Base-by-base conservation (phyloP, 2,329 filamentous ascomycete species). In the Beauveria sp. region DNA sequence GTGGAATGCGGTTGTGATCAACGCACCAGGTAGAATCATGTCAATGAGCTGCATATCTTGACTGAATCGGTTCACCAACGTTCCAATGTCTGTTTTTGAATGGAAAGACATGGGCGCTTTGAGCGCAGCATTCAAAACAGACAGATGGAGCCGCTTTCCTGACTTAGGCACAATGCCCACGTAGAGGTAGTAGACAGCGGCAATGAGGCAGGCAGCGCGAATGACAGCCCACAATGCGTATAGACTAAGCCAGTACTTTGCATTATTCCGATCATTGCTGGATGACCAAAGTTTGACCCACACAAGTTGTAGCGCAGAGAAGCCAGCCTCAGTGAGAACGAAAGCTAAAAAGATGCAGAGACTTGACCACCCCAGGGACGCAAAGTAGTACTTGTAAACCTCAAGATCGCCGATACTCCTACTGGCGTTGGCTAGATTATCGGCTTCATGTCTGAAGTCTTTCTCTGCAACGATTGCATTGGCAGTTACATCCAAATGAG, bases 41-140 rank as follows among this genome's bases (percentile, higher is more conserved):
- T 64, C 63, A 3, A 64, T 22, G 7, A 64, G 52, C 22, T 45
- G 46, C 63, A 63, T 61, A 40, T 64, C 63, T 52, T 64, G 63
- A 18, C 60, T 62, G 60, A 64, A 64, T 38, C 60, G 61, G 43
- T 64, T 64, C 20, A 63, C 53, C 52, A 64, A 38, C 26, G 24
- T 38, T 30, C 63, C 63, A 2, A 30, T 62, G 4, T 55, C 49
- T 28, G 60, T 64, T 34, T 26, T 54, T 5, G 60, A 58, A 30
- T 30, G 8, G 26, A 62, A 62, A 9, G 12, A 42, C 61, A 60
- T 62, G 6, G 61, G 61, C 24, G 61, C 61, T 59, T 20, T 59
- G 22, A 62, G 30, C 2, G 50, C 56, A n/a, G 61, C 40, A 12
- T 58, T 38, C n/a, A 62, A 26, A 52, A 62, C 61, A 42, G 56